These are phyloP conservation scores for Lepidium sativum DNA, from an alignment of 345 rosid genomes.

Conservation along the genomic window DNA sequence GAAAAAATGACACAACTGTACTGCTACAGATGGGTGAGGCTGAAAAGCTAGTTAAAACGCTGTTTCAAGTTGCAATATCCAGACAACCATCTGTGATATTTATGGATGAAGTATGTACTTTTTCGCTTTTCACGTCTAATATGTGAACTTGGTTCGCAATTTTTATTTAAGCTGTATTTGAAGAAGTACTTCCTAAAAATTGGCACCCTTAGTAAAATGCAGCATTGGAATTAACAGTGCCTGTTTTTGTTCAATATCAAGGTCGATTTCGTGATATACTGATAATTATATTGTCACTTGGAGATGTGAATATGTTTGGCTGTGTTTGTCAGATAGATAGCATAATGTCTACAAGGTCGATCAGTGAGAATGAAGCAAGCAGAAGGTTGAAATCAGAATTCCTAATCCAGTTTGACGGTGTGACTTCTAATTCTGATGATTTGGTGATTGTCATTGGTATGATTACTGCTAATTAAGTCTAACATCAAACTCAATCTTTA, in stretches of 20 bases:
- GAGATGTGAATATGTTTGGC: constrained; percentile 7
- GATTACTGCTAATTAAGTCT: constrained; percentile 1
- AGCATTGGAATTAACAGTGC: not conserved
- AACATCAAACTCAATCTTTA: not conserved
- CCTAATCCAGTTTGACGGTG: constrained; percentile 89
- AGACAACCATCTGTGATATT: constrained; percentile 94
- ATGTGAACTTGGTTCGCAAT: not conserved
- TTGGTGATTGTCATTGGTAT: constrained; percentile 83
- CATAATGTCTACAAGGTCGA: constrained; percentile 80
- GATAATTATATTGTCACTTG: not conserved
- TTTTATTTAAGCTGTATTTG: not conserved
- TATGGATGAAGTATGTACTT: constrained; percentile 73
- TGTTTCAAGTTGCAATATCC: constrained; percentile 83
- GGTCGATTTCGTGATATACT: not conserved
- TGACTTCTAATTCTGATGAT: constrained; percentile 78
- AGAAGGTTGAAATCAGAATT: constrained; percentile 94
- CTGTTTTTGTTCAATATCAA: not conserved
- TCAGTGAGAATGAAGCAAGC: constrained; percentile 87
- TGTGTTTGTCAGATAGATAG: constrained; percentile 68
- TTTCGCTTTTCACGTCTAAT: constrained; percentile 7
- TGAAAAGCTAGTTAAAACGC: constrained; percentile 89
- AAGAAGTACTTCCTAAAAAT: not conserved
- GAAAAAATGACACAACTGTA: not conserved
- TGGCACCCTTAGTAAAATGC: not conserved
- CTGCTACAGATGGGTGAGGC: constrained; percentile 83